These are phyloP conservation scores for Desmodesmus armatus DNA, from an alignment of 139 green algal species.

Conservation along the genomic window DNA sequence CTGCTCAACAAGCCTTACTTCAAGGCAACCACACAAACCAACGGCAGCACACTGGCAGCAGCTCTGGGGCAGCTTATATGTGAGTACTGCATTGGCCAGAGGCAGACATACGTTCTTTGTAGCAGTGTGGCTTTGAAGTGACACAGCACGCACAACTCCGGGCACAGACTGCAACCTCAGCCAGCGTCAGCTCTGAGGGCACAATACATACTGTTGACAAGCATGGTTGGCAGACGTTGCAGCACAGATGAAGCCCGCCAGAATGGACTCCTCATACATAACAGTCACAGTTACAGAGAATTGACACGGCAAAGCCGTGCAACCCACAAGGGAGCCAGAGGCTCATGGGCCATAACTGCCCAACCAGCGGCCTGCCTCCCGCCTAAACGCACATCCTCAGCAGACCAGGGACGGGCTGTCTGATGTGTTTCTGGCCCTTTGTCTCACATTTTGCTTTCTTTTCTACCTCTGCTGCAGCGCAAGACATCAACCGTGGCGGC, in stretches of 20 bases:
- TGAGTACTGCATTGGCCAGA: background rate
- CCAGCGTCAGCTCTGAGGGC: background rate
- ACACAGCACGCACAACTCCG: background rate
- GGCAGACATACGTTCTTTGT: background rate
- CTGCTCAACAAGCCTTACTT: constrained; percentile 9
- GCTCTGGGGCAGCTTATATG: constrained; percentile 15
- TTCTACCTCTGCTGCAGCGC: background rate
- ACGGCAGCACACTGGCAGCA: constrained; percentile 16
- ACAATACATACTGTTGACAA: background rate
- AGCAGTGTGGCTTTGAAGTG: background rate
- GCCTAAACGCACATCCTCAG: no score
- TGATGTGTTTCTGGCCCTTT: background rate
- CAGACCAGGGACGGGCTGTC: no score
- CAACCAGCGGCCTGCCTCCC: background rate
- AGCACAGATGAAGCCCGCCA: background rate
- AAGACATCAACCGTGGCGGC: background rate
- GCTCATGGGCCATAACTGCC: background rate
- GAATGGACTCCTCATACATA: background rate
- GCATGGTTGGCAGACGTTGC: background rate
- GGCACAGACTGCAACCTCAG: background rate
- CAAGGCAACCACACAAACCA: constrained; percentile 8
- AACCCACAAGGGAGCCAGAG: no score
- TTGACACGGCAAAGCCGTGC: no score
- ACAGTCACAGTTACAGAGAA: no score
- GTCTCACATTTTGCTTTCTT: background rate